These are phyloP conservation scores for Bacterosira constricta DNA, from an alignment of 108 stramenopile species.

Conservation along the genomic window DNA sequence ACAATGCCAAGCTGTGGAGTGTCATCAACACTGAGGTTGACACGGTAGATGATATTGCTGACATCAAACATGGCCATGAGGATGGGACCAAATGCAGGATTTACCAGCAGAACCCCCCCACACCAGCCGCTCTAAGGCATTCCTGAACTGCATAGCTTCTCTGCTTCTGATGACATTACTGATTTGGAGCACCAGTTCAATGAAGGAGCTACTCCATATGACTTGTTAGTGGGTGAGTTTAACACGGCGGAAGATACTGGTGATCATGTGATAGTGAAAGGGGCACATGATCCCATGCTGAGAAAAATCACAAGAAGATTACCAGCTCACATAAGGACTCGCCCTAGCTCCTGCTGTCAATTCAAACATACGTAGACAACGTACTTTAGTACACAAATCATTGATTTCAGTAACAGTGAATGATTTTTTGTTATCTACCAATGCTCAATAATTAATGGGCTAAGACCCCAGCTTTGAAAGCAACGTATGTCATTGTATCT, in stretches of 20 bases:
- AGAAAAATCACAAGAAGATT: too few relatives aligned
- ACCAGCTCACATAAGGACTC: too few relatives aligned
- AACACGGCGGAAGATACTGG: neutral
- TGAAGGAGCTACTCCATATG: slow-evolving; percentile 45
- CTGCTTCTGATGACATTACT: slow-evolving; percentile 19
- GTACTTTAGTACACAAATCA: too few relatives aligned
- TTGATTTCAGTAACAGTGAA: too few relatives aligned
- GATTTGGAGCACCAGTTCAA: slow-evolving; percentile 27
- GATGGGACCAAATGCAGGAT: neutral
- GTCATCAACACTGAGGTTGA: neutral
- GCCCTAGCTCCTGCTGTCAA: too few relatives aligned
- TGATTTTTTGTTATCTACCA: too few relatives aligned
- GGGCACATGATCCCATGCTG: slow-evolving; percentile 19
- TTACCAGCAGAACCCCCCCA: neutral
- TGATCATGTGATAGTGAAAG: neutral
- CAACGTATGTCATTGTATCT: too few relatives aligned
- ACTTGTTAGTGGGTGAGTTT: too few relatives aligned
- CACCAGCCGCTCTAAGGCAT: slow-evolving; percentile 7
- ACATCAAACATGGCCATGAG: neutral
- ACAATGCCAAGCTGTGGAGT: slow-evolving; percentile 6
- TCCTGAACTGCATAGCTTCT: slow-evolving; percentile 18
- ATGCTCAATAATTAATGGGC: too few relatives aligned
- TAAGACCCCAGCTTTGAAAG: too few relatives aligned
- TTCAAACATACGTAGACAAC: too few relatives aligned
- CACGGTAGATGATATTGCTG: slow-evolving; percentile 7